Percentiles rank a stretch among this genome's conserved stretches.
Conservation (phyloP, 1,284 basidiomycete species). For the Cryptococcus depauperatus region DNA sequence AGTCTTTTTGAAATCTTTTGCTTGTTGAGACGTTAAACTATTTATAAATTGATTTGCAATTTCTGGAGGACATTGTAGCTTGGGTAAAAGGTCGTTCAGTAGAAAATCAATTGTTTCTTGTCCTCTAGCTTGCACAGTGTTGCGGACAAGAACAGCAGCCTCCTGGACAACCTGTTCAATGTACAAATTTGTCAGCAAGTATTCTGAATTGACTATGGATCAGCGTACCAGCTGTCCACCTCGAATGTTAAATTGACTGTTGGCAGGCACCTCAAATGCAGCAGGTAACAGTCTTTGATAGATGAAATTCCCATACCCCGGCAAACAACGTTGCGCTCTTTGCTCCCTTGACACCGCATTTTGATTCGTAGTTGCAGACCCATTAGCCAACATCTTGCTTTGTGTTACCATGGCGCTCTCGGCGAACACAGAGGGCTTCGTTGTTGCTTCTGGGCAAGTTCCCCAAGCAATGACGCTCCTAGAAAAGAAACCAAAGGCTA, state of each 20-base stretch:
- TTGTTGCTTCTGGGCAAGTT: conserved; percentile 47
- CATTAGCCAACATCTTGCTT: conserved; percentile 45
- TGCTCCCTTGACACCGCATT: conserved; percentile 32
- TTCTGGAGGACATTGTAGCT: conserved; percentile 75
- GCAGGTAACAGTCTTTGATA: conserved; percentile 80
- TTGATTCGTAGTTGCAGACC: conserved; percentile 28
- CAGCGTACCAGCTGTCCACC: conserved; percentile 69
- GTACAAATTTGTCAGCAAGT: no score
- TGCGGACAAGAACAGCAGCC: conserved; percentile 74
- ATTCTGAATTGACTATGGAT: no score
- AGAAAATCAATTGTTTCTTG: conserved; percentile 80
- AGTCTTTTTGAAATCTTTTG: conserved; percentile 79
- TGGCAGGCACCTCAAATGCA: conserved; percentile 73
- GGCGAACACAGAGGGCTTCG: conserved; percentile 35
- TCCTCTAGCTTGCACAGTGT: conserved; percentile 67
- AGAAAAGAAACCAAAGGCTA: conserved; percentile 73
- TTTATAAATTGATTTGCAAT: conserved; percentile 70
- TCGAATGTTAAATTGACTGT: conserved; percentile 73
- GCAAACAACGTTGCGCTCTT: conserved; percentile 52
- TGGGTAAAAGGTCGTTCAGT: conserved; percentile 69
- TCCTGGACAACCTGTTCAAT: conserved; percentile 70
- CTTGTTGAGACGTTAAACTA: conserved; percentile 67
- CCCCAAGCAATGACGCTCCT: conserved; percentile 69
- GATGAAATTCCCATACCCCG: conserved; percentile 87
- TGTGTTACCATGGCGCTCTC: conserved; percentile 32